These are phyloP conservation scores for Aspergillus quadrilineatus DNA, from an alignment of 2,329 filamentous ascomycete genomes.

Conservation along the genomic window DNA sequence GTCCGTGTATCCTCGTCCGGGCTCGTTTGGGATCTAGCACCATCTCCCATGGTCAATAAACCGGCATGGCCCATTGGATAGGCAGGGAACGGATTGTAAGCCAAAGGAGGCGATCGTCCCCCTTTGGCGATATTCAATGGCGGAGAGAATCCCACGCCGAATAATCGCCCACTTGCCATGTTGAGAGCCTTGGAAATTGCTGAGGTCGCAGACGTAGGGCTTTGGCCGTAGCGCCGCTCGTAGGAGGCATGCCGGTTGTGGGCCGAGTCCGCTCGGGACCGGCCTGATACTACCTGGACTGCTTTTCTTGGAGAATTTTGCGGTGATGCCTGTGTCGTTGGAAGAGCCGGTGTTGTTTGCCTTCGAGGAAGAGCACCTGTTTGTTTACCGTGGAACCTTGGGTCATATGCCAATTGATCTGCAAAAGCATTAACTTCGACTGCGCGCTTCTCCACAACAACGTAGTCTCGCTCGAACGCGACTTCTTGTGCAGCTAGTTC, in stretches of 20 bases:
- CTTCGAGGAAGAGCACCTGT: conserved; percentile 68
- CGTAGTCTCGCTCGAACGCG: conserved; percentile 89
- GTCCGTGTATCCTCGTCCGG: conserved; percentile 78
- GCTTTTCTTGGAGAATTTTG: conserved; percentile 67
- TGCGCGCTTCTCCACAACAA: conserved; percentile 89
- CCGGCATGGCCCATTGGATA: conserved; percentile 75
- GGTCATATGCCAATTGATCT: conserved; percentile 86
- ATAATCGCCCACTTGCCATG: conserved; percentile 71
- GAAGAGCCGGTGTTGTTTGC: conserved; percentile 72
- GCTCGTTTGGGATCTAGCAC: conserved; percentile 59
- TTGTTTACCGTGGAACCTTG: conserved; percentile 60
- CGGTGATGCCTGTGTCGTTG: conserved; percentile 68
- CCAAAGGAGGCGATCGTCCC: conserved; percentile 47
- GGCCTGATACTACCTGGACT: conserved; percentile 70
- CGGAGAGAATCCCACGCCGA: conserved; percentile 52
- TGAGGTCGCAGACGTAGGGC: conserved; percentile 76
- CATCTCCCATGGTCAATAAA: conserved; percentile 62
- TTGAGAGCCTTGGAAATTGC: conserved; percentile 94
- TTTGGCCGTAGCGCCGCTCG: conserved; percentile 72
- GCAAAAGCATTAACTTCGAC: conserved; percentile 97
- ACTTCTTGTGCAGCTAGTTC: conserved; percentile 79
- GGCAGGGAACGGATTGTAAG: conserved; percentile 71
- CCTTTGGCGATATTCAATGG: conserved; percentile 47
- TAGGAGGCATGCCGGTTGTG: conserved; percentile 78
- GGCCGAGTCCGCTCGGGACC: conserved; percentile 56